Base-by-base conservation (phyloP, 1,284 basidiomycete species). In the Neonothopanus nambi region DNA sequence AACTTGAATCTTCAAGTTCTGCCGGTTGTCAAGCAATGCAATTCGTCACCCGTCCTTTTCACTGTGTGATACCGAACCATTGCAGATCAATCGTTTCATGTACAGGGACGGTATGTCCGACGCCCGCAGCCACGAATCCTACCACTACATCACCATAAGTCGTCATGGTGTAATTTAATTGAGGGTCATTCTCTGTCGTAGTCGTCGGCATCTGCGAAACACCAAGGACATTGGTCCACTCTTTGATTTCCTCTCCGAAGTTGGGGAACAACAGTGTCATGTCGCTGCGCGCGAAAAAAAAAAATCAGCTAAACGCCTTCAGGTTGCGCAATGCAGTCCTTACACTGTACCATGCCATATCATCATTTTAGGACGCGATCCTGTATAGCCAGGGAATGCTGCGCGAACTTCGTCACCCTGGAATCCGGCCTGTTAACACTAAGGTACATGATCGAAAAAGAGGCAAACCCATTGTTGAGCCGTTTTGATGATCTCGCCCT, bases 261-360 rank as follows among this genome's bases (percentile, higher is more conserved):
- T 82, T 82, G 47, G 73, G 70, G 7, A 71, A 73, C 66, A 73
- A 74, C 38, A 82, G 72, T 6, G 76, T 78, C 18, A 73, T 78
- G 61, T 82, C 80, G 13, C 70, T 71, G 20, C 9, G 12, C 13
- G 30, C 4, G 3, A 33, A 23, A 35, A 15, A 21, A 6, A 49
- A 46, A 18, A 18, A 36, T 3, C n/a, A 6, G 13, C 17, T 4
- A 35, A 18, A 17, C 21, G 3, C 6, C 20, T 7, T 13, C n/a
- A 47, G 48, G 18, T 11, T 12, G 38, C 33, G 35, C 18, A 17
- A 26, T 45, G 30, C 28, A 20, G 7, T 11, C 69, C 75, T 59
- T 63, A 79, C 74, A 64, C 67, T 21, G 78, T 80, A 50, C 80
- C 80, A 62, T 82, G 79, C 78, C 78, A 82, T 57, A 80, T 67